Percentiles rank a stretch among this genome's conserved stretches.
Evolutionary conservation across 2,329 filamentous ascomycete genomes (phyloP).

Genomic region (Boeremia exigua): DNA sequence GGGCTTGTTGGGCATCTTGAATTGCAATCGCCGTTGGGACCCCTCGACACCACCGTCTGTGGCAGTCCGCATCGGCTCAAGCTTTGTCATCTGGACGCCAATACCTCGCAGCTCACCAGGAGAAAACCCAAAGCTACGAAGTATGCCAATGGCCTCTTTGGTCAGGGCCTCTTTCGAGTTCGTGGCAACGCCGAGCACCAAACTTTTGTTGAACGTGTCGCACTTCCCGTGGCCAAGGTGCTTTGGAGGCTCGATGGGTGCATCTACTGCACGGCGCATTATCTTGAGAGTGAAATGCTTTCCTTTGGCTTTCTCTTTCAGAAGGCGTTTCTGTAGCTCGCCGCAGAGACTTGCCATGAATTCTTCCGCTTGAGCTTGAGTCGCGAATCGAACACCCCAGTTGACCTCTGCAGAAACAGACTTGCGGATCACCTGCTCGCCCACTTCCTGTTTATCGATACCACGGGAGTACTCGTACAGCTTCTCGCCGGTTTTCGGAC

Average conservation of each 20-base stretch:
- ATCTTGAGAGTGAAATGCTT: constrained; percentile 92
- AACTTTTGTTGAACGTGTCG: constrained; percentile 90
- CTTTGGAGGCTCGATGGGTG: constrained; percentile 88
- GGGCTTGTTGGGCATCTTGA: constrained; percentile 58
- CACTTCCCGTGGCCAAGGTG: constrained; percentile 95
- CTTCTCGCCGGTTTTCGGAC: constrained; percentile 91
- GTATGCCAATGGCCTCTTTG: constrained; percentile 82
- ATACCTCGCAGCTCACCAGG: constrained; percentile 93
- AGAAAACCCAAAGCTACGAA: constrained; percentile 81
- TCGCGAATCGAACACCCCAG: constrained; percentile 96
- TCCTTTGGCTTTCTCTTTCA: constrained; percentile 86
- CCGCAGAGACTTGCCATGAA: constrained; percentile 85
- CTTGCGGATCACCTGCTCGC: constrained; percentile 83
- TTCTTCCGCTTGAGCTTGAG: constrained; percentile 88
- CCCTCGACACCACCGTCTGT: constrained; percentile 64
- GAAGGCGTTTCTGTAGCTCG: constrained; percentile 79
- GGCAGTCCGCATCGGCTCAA: constrained; percentile 75
- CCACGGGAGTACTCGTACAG: constrained; percentile 90
- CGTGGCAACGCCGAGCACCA: constrained; percentile 82
- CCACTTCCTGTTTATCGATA: constrained; percentile 84
- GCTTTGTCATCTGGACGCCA: constrained; percentile 90
- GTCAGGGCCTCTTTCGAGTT: constrained; percentile 73
- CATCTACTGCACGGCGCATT: constrained; percentile 85
- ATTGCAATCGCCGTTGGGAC: constrained; percentile 80
- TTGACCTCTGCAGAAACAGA: constrained; percentile 97